Evolutionary conservation across 441 rosid genomes (phyloP).

Genomic region (Viola pubescens): DNA sequence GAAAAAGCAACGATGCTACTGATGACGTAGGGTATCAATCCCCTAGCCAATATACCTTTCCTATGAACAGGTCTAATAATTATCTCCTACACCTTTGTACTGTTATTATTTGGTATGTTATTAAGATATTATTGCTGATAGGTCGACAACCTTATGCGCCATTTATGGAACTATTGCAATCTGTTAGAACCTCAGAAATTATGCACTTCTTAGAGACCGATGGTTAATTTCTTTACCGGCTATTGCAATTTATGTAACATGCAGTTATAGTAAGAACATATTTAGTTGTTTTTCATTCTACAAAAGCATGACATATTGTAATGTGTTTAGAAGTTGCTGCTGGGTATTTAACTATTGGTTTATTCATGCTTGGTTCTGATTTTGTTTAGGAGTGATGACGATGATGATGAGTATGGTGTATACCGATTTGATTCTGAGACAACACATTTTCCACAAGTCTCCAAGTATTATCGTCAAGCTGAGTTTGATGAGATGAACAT

Average conservation of each 20-base stretch:
- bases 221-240: too few species aligned
- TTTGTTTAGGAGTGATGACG: slow-evolving; percentile 62
- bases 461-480: slow-evolving; percentile 41
- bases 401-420: slow-evolving; percentile 49
- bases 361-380: neutral
- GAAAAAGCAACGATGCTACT: slow-evolving; percentile 35
- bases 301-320: too few species aligned
- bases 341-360: neutral
- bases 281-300: too few species aligned
- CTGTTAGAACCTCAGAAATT: too few species aligned
- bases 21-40: slow-evolving; percentile 37
- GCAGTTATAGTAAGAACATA: too few species aligned
- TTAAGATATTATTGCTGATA: slow-evolving; percentile 4
- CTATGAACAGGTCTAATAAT: slow-evolving; percentile 51
- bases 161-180: neutral
- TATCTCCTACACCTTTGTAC: neutral
- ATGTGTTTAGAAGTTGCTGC: neutral
- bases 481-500: slow-evolving; percentile 52
- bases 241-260: too few species aligned
- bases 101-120: neutral
- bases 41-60: slow-evolving; percentile 35
- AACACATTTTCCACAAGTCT: slow-evolving; percentile 41
- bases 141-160: slow-evolving; percentile 3
- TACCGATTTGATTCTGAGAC: slow-evolving; percentile 52
- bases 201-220: too few species aligned